Evolutionary conservation across 768 basidiomycete genomes (phyloP).

Genomic region (Rhodosporidiobolus odoratus): DNA sequence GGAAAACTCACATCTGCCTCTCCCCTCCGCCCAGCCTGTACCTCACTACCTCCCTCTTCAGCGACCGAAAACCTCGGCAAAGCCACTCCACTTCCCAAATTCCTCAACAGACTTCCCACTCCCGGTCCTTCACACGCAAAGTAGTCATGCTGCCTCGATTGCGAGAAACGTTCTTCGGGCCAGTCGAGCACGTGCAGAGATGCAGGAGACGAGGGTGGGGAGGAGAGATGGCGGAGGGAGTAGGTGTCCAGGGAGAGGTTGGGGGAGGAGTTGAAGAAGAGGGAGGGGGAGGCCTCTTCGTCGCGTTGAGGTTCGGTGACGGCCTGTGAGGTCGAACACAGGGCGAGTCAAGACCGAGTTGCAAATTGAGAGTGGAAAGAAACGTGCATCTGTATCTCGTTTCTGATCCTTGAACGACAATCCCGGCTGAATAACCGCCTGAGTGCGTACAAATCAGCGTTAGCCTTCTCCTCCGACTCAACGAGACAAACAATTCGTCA

Average conservation of each 20-base stretch:
- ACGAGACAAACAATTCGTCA: too few relatives aligned
- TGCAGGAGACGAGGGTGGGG: not conserved
- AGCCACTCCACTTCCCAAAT: slow-evolving; percentile 14
- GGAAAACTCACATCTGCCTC: not conserved
- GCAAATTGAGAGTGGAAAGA: not conserved
- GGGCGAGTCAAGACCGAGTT: not conserved
- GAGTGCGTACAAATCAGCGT: not conserved
- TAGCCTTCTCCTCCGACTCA: too few relatives aligned
- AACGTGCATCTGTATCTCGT: slow-evolving; percentile 32
- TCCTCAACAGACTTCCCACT: slow-evolving; percentile 32
- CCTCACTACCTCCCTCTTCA: not conserved
- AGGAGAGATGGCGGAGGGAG: not conserved
- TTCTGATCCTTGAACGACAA: slow-evolving; percentile 37
- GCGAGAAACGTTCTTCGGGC: slow-evolving; percentile 16
- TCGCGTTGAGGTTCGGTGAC: slow-evolving; percentile 34
- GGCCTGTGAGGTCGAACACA: not conserved
- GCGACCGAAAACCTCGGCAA: not conserved
- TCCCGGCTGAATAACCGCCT: slow-evolving; percentile 29
- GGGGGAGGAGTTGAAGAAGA: not conserved
- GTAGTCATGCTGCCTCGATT: slow-evolving; percentile 25
- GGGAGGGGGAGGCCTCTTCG: slow-evolving; percentile 6
- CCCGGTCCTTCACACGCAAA: slow-evolving; percentile 35
- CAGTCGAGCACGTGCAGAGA: not conserved
- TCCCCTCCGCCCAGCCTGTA: not conserved
- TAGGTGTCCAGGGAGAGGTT: too few relatives aligned